A percentile compares a stretch with the other conserved stretches of the same genome.
Evolutionary conservation across 805 yeast species (phyloP).

Genomic region (Myxozyma kluyveri): DNA sequence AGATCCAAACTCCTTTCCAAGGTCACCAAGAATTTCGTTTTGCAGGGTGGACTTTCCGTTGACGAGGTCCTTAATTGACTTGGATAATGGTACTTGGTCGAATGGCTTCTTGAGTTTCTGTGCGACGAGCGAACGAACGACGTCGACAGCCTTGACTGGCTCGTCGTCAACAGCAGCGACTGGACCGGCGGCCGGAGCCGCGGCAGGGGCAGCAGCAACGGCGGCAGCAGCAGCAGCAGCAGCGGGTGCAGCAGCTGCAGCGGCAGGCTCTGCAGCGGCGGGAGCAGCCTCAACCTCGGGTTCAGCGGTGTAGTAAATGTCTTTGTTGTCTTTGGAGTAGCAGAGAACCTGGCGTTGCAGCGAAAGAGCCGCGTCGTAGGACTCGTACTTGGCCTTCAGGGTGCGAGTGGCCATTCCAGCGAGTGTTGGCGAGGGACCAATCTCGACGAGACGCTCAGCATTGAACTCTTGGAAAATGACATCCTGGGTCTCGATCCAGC

Average conservation of each 20-base stretch:
- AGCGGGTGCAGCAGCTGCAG: constrained; percentile 57
- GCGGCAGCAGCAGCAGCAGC: constrained; percentile 57
- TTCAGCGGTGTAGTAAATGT: constrained; percentile 82
- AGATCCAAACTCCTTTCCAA: constrained; percentile 96
- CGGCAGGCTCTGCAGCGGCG: constrained; percentile 39
- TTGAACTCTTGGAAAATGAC: constrained; percentile 90
- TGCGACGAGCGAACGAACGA: constrained; percentile 87
- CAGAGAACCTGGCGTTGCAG: constrained; percentile 91
- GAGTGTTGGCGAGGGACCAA: constrained; percentile 98
- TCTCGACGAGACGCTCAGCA: constrained; percentile 96
- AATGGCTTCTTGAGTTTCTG: constrained; percentile 91
- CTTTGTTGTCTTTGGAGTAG: constrained; percentile 93
- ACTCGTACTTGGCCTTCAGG: constrained; percentile 89
- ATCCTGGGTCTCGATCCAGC: constrained; percentile 99
- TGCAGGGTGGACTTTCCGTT: constrained; percentile 99
- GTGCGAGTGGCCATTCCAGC: constrained; percentile 99
- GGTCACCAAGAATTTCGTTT: constrained; percentile 96
- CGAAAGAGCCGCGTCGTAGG: constrained; percentile 94
- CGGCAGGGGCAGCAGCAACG: constrained; percentile 57
- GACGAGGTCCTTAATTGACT: constrained; percentile 94
- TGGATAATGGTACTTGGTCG: constrained; percentile 79
- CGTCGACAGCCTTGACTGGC: constrained; percentile 78
- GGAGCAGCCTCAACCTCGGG: constrained; percentile 38
- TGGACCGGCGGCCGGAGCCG: constrained; percentile 73
- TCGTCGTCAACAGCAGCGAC: constrained; percentile 83